Percentiles rank a stretch among this genome's conserved stretches.
Evolutionary conservation across 2,329 filamentous ascomycete genomes (phyloP).

Genomic region (Xylaria sp.): DNA sequence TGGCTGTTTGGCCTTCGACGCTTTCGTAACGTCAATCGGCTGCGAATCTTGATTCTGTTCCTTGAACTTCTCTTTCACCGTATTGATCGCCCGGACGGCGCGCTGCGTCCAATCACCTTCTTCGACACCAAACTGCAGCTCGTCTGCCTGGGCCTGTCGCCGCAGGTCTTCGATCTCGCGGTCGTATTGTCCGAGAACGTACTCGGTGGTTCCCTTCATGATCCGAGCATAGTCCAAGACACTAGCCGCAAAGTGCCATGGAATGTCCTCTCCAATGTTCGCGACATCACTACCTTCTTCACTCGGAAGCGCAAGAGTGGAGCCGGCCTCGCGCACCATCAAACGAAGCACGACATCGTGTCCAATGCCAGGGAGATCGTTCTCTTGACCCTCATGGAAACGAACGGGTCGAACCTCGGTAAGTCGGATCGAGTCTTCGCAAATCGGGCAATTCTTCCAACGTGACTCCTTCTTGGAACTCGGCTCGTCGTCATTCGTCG

Average conservation of each 20-base stretch:
- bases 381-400: slow-evolving; percentile 87
- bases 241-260: slow-evolving; percentile 92
- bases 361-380: slow-evolving; percentile 70
- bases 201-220: slow-evolving; percentile 88
- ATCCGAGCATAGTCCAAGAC: slow-evolving; percentile 91
- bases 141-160: slow-evolving; percentile 79
- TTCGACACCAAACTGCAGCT: slow-evolving; percentile 78
- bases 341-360: slow-evolving; percentile 85
- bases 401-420: slow-evolving; percentile 83
- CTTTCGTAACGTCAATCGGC: slow-evolving; percentile 22
- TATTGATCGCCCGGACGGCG: slow-evolving; percentile 67
- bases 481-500: slow-evolving; percentile 64
- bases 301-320: slow-evolving; percentile 79
- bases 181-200: slow-evolving; percentile 78
- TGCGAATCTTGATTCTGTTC: slow-evolving; percentile 37
- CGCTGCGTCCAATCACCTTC: slow-evolving; percentile 90
- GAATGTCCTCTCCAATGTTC: slow-evolving; percentile 67
- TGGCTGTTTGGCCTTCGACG: slow-evolving; percentile 27
- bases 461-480: slow-evolving; percentile 63
- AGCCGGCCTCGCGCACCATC: slow-evolving; percentile 73
- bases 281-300: slow-evolving; percentile 69
- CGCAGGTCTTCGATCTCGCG: slow-evolving; percentile 69
- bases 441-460: slow-evolving; percentile 96
- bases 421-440: slow-evolving; percentile 89
- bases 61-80: slow-evolving; percentile 67